These are phyloP conservation scores for Uromyces viciae-fabae DNA, from an alignment of 1,284 basidiomycete species.

Conservation along the genomic window DNA sequence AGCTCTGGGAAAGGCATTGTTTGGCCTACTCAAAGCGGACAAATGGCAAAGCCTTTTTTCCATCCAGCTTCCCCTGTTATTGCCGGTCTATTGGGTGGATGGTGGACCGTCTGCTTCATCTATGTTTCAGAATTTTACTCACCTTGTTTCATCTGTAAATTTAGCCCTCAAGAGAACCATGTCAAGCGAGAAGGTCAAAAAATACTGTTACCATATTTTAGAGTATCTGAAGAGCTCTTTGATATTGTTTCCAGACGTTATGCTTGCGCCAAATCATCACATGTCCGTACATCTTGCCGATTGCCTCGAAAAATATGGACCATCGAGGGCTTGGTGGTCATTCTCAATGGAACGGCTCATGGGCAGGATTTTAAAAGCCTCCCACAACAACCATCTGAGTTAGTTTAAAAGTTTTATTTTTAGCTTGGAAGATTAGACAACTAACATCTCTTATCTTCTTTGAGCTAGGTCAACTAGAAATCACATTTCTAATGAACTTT, in stretches of 20 bases:
- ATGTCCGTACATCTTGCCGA: slow-evolving; percentile 20
- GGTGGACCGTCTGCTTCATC: not conserved
- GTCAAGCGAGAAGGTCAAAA: not conserved
- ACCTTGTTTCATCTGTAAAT: not conserved
- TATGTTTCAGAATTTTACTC: slow-evolving; percentile 2
- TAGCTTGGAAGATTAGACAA: not conserved
- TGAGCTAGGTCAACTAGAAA: slow-evolving; percentile 26
- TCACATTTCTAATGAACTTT: slow-evolving; percentile 26
- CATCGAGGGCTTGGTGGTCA: slow-evolving; percentile 10
- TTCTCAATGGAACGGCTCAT: not conserved
- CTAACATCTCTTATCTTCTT: not conserved
- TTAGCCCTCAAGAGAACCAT: not conserved
- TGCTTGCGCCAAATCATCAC: slow-evolving; percentile 13
- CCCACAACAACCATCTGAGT: slow-evolving; percentile 24
- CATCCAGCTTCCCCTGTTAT: not conserved
- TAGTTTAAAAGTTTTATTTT: not conserved
- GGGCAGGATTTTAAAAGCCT: slow-evolving; percentile 7
- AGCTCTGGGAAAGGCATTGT: slow-evolving; percentile 13
- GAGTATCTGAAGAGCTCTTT: slow-evolving; percentile 16
- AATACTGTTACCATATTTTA: not conserved
- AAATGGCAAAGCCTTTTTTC: slow-evolving; percentile 16
- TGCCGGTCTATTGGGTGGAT: not conserved
- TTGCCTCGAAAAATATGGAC: slow-evolving; percentile 2
- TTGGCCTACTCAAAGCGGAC: slow-evolving; percentile 12
- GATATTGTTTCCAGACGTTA: not conserved